Evolutionary conservation across 2,329 filamentous ascomycete species (phyloP), one percentile per base, ranked within the genome.

Genomic region (Truncatella angustata): DNA sequence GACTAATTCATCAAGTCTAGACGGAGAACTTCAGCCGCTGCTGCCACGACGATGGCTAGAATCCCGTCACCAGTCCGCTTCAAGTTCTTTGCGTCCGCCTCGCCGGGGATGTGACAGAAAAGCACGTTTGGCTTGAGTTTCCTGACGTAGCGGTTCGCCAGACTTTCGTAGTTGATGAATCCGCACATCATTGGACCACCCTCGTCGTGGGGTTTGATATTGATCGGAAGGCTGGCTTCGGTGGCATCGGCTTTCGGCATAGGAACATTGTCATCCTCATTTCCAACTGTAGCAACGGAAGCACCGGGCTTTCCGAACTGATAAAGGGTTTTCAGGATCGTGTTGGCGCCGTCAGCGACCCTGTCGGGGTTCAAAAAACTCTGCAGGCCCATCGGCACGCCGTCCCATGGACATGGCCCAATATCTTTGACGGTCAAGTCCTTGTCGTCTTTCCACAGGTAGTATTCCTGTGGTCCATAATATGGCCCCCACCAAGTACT

Each of bases 121-220:
- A 51, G 28, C 14, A 51, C 49, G 32, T 51, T 37, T 4, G 30
- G 20, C 40, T 20, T 35, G 4, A 40, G 49, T 20, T 37, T 23
- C 30, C 14, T 34, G 4, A 37, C 49, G 23, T 51, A 51, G 21
- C 49, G 36, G n/a, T 46, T 46, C 26, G 49, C 49, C 3, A 51
- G 40, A 30, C 49, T 51, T 20, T 51, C 49, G 32, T 51, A 51
- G 49, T 46, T 45, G 49, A 51, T 28, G 42, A 51, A 51, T 12
- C 49, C 49, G 26, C 49, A 51, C 11, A 23, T 12, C n/a, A 44
- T 45, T 7, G 42, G 42, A 20, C 49, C 49, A 16, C 40, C 49
- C 30, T 51, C 49, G n/a, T 24, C 28, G n/a, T 51, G 49, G 4
- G 40, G 49, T 18, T 28, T 23, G 21, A 51, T 46, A 14, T 45